Conservation (phyloP, 176 grass and related monocot genomes). For the Avena atlantica region DNA sequence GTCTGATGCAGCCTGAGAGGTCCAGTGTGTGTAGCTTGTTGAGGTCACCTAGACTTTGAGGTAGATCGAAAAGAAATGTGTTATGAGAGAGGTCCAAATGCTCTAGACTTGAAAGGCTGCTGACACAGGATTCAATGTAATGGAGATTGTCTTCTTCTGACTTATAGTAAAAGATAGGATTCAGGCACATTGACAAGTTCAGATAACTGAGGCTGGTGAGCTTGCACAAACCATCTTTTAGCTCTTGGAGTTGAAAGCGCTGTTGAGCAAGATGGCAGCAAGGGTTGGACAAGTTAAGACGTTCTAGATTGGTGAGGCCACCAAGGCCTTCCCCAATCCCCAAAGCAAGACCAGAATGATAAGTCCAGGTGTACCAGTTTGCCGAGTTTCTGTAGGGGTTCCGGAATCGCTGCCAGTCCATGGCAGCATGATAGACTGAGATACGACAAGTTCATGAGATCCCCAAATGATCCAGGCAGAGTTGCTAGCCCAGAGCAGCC, state of each 20-base stretch:
- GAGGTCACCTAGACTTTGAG: neutral
- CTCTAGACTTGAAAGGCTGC: neutral
- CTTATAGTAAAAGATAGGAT: neutral
- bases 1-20: conserved; percentile 1
- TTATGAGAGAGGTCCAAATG: conserved; percentile 18
- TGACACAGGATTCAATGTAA: neutral
- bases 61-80: neutral
- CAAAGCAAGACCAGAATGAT: neutral
- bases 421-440: neutral
- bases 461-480: neutral
- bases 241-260: accelerated
- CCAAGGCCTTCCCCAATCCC: accelerated
- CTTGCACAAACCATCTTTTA: neutral
- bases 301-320: neutral
- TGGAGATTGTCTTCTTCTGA: neutral
- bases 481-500: neutral
- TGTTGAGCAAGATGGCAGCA: neutral
- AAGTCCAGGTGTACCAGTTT: neutral
- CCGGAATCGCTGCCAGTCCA: neutral
- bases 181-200: conserved; percentile 5
- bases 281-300: neutral
- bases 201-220: conserved; percentile 18
- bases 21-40: neutral
- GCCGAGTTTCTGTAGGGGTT: accelerated
- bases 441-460: neutral